These are phyloP conservation scores for Cercophora scortea DNA, from an alignment of 495 filamentous ascomycete genomes.

Conservation along the genomic window DNA sequence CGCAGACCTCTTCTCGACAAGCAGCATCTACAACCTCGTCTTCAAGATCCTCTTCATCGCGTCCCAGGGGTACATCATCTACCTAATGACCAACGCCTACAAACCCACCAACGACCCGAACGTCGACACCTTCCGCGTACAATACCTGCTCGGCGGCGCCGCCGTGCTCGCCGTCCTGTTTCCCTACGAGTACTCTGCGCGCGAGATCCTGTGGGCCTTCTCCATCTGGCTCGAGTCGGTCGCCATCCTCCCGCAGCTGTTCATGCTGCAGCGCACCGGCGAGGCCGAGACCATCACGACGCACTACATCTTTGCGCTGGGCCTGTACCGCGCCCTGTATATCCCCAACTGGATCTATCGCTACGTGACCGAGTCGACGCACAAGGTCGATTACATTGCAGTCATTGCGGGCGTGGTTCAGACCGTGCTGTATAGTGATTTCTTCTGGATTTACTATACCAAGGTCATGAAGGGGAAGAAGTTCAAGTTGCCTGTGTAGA, in stretches of 20 bases:
- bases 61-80: conserved; percentile 86
- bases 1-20: conserved; percentile 80
- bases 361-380: conserved; percentile 59
- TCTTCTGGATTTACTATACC: conserved; percentile 99
- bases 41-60: conserved; percentile 95
- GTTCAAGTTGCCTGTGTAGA: conserved; percentile 74
- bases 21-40: conserved; percentile 78
- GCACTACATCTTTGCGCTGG: conserved; percentile 96
- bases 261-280: conserved; percentile 94
- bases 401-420: conserved; percentile 83
- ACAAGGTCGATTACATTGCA: conserved; percentile 72
- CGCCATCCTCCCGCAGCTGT: conserved; percentile 92
- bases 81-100: conserved; percentile 93
- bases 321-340: conserved; percentile 83
- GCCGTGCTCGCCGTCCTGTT: conserved; percentile 72
- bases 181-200: conserved; percentile 65
- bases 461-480: conserved; percentile 86
- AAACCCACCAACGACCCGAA: conserved; percentile 93
- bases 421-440: conserved; percentile 93
- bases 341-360: conserved; percentile 98
- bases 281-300: conserved; percentile 98
- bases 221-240: conserved; percentile 96
- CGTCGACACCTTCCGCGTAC: conserved; percentile 90
- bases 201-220: conserved; percentile 90
- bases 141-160: conserved; percentile 80